A percentile compares a stretch with the other conserved stretches of the same genome.
phyloP scores from a whole-genome alignment of 2,329 filamentous ascomycete genomes.

The Apiospora malaysiana region DNA sequence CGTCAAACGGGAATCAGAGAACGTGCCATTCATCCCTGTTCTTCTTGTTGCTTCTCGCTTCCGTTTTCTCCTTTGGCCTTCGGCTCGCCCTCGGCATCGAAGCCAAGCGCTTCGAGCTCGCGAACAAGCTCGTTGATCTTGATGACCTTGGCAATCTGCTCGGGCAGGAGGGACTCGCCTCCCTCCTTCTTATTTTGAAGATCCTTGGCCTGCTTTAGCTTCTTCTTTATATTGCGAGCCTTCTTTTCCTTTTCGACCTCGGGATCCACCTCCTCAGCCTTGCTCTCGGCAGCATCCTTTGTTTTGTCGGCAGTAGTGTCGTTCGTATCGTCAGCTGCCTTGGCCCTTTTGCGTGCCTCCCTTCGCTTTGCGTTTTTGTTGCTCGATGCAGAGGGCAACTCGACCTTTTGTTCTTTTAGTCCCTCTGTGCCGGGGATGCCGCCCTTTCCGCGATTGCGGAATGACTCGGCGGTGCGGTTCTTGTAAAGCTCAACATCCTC shows the following conservation, averaged over 20 bases:
- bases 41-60: conserved; percentile 7
- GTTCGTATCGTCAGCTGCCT: conserved; percentile 63
- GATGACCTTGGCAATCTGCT: conserved; percentile 97
- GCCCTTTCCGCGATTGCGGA: conserved; percentile 74
- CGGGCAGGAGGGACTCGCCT: conserved; percentile 82
- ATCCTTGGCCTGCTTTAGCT: conserved; percentile 90
- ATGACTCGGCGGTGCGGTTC: conserved; percentile 86
- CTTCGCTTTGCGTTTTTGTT: conserved; percentile 87
- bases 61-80: conserved; percentile 35
- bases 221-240: conserved; percentile 89
- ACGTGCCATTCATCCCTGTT: conserved; percentile 19
- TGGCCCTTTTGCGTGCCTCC: conserved; percentile 62
- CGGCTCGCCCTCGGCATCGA: conserved; percentile 77
- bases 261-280: conserved; percentile 60
- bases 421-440: conserved; percentile 78
- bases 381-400: conserved; percentile 56
- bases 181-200: conserved; percentile 89
- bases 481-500: conserved; percentile 98
- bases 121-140: conserved; percentile 94
- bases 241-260: conserved; percentile 90
- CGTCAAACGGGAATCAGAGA: background rate
- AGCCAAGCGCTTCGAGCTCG: conserved; percentile 83
- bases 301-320: conserved; percentile 56
- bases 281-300: conserved; percentile 35
- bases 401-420: conserved; percentile 53